Base-by-base conservation (phyloP, 2,329 filamentous ascomycete species). In the Aspergillus sojae region DNA sequence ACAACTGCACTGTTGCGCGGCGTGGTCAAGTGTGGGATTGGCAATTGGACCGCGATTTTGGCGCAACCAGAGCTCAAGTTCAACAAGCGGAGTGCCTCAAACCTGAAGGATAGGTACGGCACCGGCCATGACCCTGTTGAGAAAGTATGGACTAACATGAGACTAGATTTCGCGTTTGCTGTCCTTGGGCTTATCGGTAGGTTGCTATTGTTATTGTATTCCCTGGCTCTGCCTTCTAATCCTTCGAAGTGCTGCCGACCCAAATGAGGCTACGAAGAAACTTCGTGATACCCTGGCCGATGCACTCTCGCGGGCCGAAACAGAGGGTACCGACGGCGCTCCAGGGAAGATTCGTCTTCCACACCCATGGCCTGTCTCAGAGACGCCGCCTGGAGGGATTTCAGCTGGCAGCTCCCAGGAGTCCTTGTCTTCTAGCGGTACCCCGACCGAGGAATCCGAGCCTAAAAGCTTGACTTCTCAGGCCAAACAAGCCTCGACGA, bases 31-130 rank as follows among this genome's bases (percentile, higher is more conserved):
- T 88, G 86, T 68, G 88, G 87, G 1, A 85, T 89, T 64, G 88
- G 88, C 3, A 88, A 83, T 65, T 90, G 88, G 88, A 89, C 87
- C 61, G 84, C 83, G 66, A 89, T 90, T 21, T 72, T 89, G 30
- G 79, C 84, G 3, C 84, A 85, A 66, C 74, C 83, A 19, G 84
- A 87, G 39, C 84, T 86, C 62, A 78, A 77, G 3, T 89, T 90
- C 70, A 81, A 86, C 64, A 79, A 82, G 12, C 80, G 88, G 32
- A 88, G 83, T n/a, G 83, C 86, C 11, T 82, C 87, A 28, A 88
- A 89, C 68, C 73, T 90, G 55, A 90, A 89, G 75, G 88, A 90
- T 70, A 80, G 85, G 71, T 84, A 80, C 60, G 57, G 67, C 26
- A 55, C n/a, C n/a, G 11, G 34, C 54, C 9, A 9, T 32, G 9